phyloP scores from a whole-genome alignment of 2,329 filamentous ascomycete species.

The Samsoniella hepiali region DNA sequence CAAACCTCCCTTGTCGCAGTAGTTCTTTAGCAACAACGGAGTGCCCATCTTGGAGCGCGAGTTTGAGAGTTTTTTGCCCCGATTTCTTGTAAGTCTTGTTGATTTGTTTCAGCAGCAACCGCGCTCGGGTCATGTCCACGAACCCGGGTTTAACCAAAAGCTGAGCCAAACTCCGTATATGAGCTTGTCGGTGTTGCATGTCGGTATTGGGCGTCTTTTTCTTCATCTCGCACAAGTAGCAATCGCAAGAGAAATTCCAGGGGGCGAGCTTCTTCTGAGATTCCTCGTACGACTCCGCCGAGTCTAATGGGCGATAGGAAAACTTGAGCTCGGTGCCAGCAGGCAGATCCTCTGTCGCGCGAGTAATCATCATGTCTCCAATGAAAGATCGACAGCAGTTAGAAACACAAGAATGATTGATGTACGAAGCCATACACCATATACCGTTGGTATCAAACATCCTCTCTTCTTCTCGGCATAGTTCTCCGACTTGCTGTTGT shows the following conservation, averaged over 20 bases:
- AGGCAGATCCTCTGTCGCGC: background rate
- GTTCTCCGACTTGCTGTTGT: background rate
- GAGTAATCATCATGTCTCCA: constrained; percentile 7
- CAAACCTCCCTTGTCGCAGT: no score
- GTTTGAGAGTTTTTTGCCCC: background rate
- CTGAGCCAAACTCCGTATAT: background rate
- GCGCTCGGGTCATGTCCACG: background rate
- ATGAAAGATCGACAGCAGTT: background rate
- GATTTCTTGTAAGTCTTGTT: background rate
- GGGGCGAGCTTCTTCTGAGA: background rate
- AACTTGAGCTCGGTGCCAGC: background rate
- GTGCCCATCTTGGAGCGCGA: background rate
- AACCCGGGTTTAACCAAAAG: background rate
- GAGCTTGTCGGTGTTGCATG: background rate
- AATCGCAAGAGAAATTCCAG: background rate
- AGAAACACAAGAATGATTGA: constrained; percentile 2
- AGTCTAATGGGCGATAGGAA: background rate
- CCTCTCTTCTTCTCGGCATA: no score
- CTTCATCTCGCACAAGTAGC: constrained; percentile 1
- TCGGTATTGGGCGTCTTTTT: background rate
- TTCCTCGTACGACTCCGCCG: background rate
- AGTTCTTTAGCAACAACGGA: no score
- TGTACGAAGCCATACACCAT: background rate
- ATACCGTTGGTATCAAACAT: background rate
- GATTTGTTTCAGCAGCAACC: background rate